Percentiles rank a stretch among this genome's conserved stretches.
phyloP scores from a whole-genome alignment of 192 early-diverging fungal species.

The Coemansia umbellata region DNA sequence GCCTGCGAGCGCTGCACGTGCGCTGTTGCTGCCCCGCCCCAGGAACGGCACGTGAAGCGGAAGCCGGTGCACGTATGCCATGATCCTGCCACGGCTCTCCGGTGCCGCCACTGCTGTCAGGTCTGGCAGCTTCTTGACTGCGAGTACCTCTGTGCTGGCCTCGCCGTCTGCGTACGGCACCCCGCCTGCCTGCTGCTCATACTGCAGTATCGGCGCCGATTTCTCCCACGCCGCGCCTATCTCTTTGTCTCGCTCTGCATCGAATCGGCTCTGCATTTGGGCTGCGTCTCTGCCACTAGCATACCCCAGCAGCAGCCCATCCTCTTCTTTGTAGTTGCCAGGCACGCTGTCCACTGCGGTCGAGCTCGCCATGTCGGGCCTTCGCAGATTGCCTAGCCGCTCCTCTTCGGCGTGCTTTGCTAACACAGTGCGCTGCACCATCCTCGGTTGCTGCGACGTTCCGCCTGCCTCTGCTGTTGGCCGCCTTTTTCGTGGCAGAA shows the following conservation, averaged over 20 bases:
- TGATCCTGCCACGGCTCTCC: neutral
- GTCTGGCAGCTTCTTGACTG: neutral
- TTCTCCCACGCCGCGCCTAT: no score
- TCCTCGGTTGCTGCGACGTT: no score
- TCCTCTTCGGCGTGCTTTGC: constrained; percentile 1
- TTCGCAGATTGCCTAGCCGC: neutral
- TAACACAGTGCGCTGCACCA: no score
- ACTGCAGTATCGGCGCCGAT: no score
- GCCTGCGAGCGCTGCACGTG: neutral
- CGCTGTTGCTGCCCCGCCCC: constrained; percentile 4
- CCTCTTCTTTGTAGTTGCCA: neutral
- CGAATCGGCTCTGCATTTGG: neutral
- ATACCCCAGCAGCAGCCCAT: neutral
- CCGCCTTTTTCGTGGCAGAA: constrained; percentile 30
- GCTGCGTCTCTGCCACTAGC: no score
- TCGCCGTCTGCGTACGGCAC: neutral
- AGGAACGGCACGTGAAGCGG: constrained; percentile 16
- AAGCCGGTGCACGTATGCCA: constrained; percentile 10
- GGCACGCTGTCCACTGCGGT: neutral
- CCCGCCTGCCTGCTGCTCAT: no score
- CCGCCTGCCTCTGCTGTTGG: constrained; percentile 5
- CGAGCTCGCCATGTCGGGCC: constrained; percentile 5
- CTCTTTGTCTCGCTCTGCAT: no score
- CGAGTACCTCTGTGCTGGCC: neutral
- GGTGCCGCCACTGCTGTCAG: neutral